Evolutionary conservation across 2,329 filamentous ascomycete genomes (phyloP).

Genomic region (Colletotrichum sp.): DNA sequence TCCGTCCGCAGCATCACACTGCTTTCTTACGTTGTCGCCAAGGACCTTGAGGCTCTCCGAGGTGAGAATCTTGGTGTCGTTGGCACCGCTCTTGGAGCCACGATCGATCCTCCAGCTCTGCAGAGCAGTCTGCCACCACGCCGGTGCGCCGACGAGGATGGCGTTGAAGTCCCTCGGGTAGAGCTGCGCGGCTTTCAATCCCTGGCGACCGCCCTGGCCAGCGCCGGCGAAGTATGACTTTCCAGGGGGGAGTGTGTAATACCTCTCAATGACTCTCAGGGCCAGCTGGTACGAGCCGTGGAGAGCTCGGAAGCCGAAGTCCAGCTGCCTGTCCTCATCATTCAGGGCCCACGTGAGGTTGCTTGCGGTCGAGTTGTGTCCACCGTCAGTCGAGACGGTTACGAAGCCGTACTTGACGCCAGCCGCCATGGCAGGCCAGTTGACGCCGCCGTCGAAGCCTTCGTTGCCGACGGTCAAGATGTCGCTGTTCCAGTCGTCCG

Average conservation of each 20-base stretch:
- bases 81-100: slow-evolving; percentile 50
- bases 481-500: slow-evolving; percentile 32
- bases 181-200: slow-evolving; percentile 30
- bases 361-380: slow-evolving; percentile 37
- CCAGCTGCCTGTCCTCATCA: slow-evolving; percentile 34
- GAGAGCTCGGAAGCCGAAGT: slow-evolving; percentile 43
- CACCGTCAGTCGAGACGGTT: slow-evolving; percentile 45
- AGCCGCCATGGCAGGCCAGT: slow-evolving; percentile 34
- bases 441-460: slow-evolving; percentile 32
- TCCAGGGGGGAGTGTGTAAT: slow-evolving; percentile 42
- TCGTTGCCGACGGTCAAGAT: slow-evolving; percentile 36
- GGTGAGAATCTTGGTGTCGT: slow-evolving; percentile 46
- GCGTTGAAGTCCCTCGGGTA: slow-evolving; percentile 49
- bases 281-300: slow-evolving; percentile 53
- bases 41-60: slow-evolving; percentile 47
- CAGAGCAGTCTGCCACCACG: slow-evolving; percentile 56
- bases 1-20: slow-evolving; percentile 56
- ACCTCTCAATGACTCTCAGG: slow-evolving; percentile 50
- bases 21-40: slow-evolving; percentile 44
- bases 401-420: slow-evolving; percentile 41
- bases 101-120: slow-evolving; percentile 45
- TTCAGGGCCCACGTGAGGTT: slow-evolving; percentile 42
- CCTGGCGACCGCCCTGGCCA: slow-evolving; percentile 56
- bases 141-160: slow-evolving; percentile 51
- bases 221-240: slow-evolving; percentile 52